phyloP scores from a whole-genome alignment of 2,329 filamentous ascomycete species.

The Apiospora aurea region DNA sequence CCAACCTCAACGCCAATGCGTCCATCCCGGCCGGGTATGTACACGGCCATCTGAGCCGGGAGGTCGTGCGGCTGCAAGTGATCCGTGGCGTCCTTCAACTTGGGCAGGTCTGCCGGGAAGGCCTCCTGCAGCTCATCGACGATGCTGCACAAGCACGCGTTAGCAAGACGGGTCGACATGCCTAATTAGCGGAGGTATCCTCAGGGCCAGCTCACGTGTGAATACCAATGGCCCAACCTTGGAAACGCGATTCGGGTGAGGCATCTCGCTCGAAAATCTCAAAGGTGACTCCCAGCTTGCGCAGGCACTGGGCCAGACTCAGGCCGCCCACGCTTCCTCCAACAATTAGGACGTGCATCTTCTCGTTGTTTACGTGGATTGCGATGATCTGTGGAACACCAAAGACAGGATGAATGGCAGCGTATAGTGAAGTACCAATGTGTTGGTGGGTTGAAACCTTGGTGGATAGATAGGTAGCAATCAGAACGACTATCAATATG shows the following conservation, averaged over 20 bases:
- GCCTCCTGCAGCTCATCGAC: constrained; percentile 2
- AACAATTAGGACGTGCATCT: constrained; percentile 26
- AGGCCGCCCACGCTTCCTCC: constrained; percentile 27
- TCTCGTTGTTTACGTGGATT: constrained; percentile 19
- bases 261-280: constrained; percentile 25
- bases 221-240: constrained; percentile 26
- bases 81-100: constrained; percentile 21
- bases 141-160: not conserved
- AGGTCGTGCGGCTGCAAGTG: not conserved
- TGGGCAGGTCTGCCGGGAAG: constrained; percentile 27
- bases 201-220: constrained; percentile 22
- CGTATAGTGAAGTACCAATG: too few species aligned
- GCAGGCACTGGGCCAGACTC: constrained; percentile 24
- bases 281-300: constrained; percentile 23
- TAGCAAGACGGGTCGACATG: too few species aligned
- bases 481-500: too few species aligned
- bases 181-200: too few species aligned
- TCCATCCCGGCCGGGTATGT: not conserved
- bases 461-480: too few species aligned
- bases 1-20: too few species aligned
- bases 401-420: too few species aligned
- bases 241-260: constrained; percentile 12
- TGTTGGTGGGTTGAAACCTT: too few species aligned
- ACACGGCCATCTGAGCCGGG: not conserved
- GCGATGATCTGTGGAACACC: too few species aligned